These are phyloP conservation scores for Chaetomium cochliodes DNA, from an alignment of 495 filamentous ascomycete species.

Conservation along the genomic window DNA sequence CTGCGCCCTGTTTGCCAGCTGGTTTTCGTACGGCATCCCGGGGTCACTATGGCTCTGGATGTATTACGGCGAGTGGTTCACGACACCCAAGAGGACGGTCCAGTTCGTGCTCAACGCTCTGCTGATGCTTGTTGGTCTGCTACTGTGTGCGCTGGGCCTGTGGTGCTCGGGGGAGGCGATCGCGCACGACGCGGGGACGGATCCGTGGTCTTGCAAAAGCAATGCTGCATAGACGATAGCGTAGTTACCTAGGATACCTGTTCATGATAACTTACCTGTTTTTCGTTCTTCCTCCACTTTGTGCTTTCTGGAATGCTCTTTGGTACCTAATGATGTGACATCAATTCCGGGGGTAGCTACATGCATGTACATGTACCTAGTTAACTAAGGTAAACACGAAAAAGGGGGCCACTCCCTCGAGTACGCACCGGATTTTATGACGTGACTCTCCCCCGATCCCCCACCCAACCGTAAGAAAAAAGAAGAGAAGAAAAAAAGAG, in stretches of 20 bases:
- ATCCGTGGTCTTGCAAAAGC: constrained; percentile 21
- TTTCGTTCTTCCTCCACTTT: too few relatives aligned
- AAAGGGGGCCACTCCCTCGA: too few relatives aligned
- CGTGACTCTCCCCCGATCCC: too few relatives aligned
- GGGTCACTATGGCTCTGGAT: constrained; percentile 55
- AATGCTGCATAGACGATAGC: constrained; percentile 18
- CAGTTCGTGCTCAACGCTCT: constrained; percentile 15
- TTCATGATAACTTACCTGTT: too few relatives aligned
- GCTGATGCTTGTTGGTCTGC: constrained; percentile 16
- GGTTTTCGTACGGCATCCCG: constrained; percentile 54
- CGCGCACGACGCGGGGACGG: constrained; percentile 15
- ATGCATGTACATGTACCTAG: too few relatives aligned
- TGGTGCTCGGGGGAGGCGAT: constrained; percentile 26
- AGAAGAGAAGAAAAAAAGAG: too few relatives aligned
- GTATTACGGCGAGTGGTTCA: constrained; percentile 45
- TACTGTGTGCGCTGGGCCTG: constrained; percentile 21
- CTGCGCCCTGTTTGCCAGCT: constrained; percentile 51
- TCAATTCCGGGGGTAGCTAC: too few relatives aligned
- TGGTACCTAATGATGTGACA: too few relatives aligned
- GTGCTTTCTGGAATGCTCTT: too few relatives aligned
- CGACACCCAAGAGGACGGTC: constrained; percentile 12
- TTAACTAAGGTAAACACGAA: too few relatives aligned
- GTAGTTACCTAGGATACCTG: background rate
- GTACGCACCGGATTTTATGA: too few relatives aligned
- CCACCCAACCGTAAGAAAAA: too few relatives aligned